These are phyloP conservation scores for Komagataella mondaviorum DNA, from an alignment of 805 yeast genomes.

Conservation along the genomic window DNA sequence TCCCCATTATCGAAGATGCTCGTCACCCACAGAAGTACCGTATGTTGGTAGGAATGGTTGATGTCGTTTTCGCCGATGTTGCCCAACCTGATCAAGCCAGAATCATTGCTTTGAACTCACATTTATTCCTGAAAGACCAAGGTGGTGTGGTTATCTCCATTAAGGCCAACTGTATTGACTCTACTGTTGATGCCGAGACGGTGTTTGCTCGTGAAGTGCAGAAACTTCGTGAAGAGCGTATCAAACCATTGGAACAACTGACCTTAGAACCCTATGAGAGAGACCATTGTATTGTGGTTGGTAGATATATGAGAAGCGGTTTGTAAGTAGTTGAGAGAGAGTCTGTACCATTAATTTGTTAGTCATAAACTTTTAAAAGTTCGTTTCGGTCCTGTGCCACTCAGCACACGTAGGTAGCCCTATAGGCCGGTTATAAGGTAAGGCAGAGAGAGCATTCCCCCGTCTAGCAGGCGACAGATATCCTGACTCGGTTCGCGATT, in stretches of 20 bases:
- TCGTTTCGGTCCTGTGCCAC: background rate
- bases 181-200: slow-evolving; percentile 98
- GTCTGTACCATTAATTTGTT: background rate
- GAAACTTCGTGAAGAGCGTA: slow-evolving; percentile 96
- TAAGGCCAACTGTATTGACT: slow-evolving; percentile 99
- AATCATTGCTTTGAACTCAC: slow-evolving; percentile 96
- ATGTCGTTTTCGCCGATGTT: slow-evolving; percentile 97
- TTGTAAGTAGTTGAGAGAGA: slow-evolving; percentile 17
- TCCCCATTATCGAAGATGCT: slow-evolving; percentile 98
- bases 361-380: background rate
- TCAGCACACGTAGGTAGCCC: background rate
- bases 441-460: background rate
- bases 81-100: slow-evolving; percentile 99
- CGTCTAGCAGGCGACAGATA: background rate
- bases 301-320: slow-evolving; percentile 90
- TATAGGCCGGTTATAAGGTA: background rate
- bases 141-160: slow-evolving; percentile 98
- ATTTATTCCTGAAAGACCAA: slow-evolving; percentile 93
- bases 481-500: background rate
- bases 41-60: slow-evolving; percentile 98
- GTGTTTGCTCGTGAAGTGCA: slow-evolving; percentile 99
- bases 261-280: slow-evolving; percentile 99
- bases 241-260: slow-evolving; percentile 96
- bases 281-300: slow-evolving; percentile 98
- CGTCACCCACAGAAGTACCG: slow-evolving; percentile 99